Percentiles rank a stretch among this genome's conserved stretches.
Evolutionary conservation across 805 yeast genomes (phyloP).

Genomic region (Lachancea dasiensis): DNA sequence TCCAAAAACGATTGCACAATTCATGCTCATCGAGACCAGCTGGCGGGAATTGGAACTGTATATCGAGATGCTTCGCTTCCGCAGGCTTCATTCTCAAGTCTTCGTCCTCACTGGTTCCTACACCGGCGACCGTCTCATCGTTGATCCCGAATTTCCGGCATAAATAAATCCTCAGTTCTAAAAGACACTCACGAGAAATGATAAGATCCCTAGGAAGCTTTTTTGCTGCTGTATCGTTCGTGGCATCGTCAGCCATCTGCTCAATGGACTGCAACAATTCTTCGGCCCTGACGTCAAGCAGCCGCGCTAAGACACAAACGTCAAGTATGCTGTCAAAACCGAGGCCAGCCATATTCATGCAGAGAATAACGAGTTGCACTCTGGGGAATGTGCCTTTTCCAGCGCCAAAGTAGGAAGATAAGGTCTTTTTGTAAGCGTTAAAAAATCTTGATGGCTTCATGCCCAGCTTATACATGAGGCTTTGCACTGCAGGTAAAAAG

Average conservation of each 20-base stretch:
- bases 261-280: constrained; percentile 21
- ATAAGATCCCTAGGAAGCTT: constrained; percentile 1
- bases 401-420: constrained; percentile 9
- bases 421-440: constrained; percentile 2
- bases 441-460: constrained; percentile 8
- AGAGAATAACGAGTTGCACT: constrained; percentile 6
- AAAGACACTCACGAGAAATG: constrained; percentile 4
- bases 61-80: constrained; percentile 2
- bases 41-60: constrained; percentile 1
- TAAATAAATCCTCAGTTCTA: constrained; percentile 6
- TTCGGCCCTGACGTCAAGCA: constrained; percentile 20
- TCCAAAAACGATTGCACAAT: neutral
- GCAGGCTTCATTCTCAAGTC: constrained; percentile 11
- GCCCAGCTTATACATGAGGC: constrained; percentile 13
- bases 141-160: constrained; percentile 8
- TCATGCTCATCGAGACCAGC: neutral
- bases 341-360: constrained; percentile 18
- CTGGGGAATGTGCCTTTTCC: neutral
- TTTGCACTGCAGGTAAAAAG: constrained; percentile 18
- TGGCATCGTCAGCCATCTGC: constrained; percentile 12
- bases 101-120: constrained; percentile 11
- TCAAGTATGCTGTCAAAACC: constrained; percentile 20
- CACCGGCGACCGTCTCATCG: constrained; percentile 6
- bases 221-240: neutral
- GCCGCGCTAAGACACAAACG: constrained; percentile 16